Percentiles rank a stretch among this genome's conserved stretches.
Evolutionary conservation across 164 flowering plant species (phyloP).

Genomic region (Tetracentron sinense): DNA sequence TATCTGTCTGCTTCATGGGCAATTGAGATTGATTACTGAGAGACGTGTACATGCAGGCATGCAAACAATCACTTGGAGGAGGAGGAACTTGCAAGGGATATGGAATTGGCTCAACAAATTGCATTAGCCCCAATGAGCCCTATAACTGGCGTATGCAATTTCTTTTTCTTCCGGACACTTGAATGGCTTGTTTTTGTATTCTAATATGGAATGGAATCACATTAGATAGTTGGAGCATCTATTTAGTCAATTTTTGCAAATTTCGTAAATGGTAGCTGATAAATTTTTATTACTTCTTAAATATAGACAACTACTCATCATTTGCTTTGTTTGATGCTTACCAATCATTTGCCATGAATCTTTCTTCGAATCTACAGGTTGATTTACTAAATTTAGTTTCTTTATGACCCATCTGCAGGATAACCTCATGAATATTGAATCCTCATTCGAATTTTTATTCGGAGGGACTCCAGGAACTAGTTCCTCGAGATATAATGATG

Average conservation of each 20-base stretch:
- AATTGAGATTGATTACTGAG: background rate
- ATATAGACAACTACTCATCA: no score
- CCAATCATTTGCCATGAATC: no score
- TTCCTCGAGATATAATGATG: constrained; percentile 9
- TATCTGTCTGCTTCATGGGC: background rate
- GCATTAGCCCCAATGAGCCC: constrained; percentile 29
- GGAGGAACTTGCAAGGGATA: constrained; percentile 34
- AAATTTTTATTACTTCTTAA: background rate
- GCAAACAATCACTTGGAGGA: constrained; percentile 55
- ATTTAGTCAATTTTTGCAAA: no score
- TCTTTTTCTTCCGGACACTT: background rate
- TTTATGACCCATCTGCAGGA: constrained; percentile 14
- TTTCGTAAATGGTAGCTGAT: no score
- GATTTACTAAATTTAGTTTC: no score
- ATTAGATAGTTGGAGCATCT: no score
- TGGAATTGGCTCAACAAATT: constrained; percentile 41
- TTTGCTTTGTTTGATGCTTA: background rate
- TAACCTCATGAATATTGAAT: background rate
- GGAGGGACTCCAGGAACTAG: constrained; percentile 12
- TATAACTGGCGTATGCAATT: constrained; percentile 10
- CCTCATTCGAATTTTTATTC: background rate
- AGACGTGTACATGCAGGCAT: constrained; percentile 37
- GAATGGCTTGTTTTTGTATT: no score
- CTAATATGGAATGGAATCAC: no score
- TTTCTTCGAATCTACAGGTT: no score